Percentiles rank a stretch among this genome's conserved stretches.
Conservation (phyloP, 2,329 filamentous ascomycete species). For the Alternaria sp. region DNA sequence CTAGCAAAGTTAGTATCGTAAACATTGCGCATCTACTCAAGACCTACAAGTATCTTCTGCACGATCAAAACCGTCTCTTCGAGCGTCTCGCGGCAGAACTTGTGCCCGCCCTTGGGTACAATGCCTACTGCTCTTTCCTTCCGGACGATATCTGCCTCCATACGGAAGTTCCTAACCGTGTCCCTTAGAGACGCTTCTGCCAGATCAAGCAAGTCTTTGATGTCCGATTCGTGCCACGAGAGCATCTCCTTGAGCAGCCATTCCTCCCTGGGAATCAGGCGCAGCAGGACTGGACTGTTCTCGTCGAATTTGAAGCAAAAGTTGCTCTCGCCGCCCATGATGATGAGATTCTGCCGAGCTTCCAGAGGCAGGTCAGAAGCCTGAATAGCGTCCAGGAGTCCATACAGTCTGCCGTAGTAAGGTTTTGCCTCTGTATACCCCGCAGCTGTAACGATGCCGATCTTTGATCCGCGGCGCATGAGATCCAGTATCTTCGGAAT, state of each 20-base stretch:
- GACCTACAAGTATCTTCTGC: constrained; percentile 77
- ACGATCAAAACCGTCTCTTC: constrained; percentile 96
- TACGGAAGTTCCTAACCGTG: constrained; percentile 79
- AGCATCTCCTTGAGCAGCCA: constrained; percentile 85
- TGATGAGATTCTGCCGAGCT: constrained; percentile 81
- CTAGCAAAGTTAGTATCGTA: constrained; percentile 33
- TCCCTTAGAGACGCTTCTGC: constrained; percentile 86
- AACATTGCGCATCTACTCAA: background rate
- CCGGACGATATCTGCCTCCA: constrained; percentile 81
- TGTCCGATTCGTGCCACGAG: constrained; percentile 78
- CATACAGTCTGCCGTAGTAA: constrained; percentile 88
- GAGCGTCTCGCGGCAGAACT: constrained; percentile 85
- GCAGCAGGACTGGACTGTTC: constrained; percentile 71
- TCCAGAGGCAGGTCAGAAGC: constrained; percentile 69
- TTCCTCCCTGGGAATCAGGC: constrained; percentile 68
- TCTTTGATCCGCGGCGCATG: constrained; percentile 78
- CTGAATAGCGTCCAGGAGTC: constrained; percentile 81
- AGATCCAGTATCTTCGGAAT: constrained; percentile 75
- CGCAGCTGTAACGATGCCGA: constrained; percentile 96
- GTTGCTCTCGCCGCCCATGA: constrained; percentile 96
- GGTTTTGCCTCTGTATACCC: constrained; percentile 88
- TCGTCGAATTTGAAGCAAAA: constrained; percentile 86
- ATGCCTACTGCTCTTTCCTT: constrained; percentile 77
- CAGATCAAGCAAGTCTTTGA: constrained; percentile 83
- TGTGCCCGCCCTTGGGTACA: constrained; percentile 65